Conservation (phyloP, 2,329 filamentous ascomycete species). For the Verticillium longisporum region DNA sequence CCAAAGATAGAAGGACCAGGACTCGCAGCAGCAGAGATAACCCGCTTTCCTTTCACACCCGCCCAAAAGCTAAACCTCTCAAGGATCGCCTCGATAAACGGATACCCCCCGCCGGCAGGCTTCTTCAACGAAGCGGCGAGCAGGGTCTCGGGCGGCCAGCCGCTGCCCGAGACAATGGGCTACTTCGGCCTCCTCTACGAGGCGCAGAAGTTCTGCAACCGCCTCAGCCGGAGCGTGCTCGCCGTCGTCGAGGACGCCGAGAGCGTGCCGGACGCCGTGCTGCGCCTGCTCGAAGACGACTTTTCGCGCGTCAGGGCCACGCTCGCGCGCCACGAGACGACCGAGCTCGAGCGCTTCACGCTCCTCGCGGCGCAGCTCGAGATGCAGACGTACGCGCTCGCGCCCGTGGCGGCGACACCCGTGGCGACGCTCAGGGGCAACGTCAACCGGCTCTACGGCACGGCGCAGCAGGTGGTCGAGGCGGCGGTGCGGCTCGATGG, state of each 20-base stretch:
- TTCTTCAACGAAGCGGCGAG: conserved; percentile 45
- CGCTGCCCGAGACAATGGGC: conserved; percentile 32
- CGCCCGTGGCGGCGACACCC: conserved; percentile 31
- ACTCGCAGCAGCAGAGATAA: background rate
- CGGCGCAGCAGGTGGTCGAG: conserved; percentile 37
- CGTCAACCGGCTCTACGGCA: conserved; percentile 39
- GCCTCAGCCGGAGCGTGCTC: conserved; percentile 38
- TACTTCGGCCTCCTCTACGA: conserved; percentile 40
- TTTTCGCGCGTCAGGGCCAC: conserved; percentile 39
- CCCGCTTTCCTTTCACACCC: background rate
- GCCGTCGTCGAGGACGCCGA: conserved; percentile 38
- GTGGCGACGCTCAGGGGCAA: conserved; percentile 34
- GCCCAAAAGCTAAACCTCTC: conserved; percentile 9
- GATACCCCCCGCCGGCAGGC: conserved; percentile 35
- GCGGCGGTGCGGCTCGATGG: conserved; percentile 20
- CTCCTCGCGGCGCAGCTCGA: conserved; percentile 43
- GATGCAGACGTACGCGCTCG: conserved; percentile 46
- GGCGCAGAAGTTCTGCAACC: conserved; percentile 43
- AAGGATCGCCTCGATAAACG: conserved; percentile 33
- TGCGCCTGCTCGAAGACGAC: conserved; percentile 44
- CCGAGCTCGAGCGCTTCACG: conserved; percentile 42
- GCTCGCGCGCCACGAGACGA: conserved; percentile 32
- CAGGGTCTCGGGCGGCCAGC: conserved; percentile 29
- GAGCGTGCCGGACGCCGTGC: conserved; percentile 37
- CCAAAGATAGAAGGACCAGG: too few relatives aligned